A percentile compares a stretch with the other conserved stretches of the same genome.
Evolutionary conservation across 1,139 yeast species (phyloP).

Genomic region (Kluyveromyces marxianus): DNA sequence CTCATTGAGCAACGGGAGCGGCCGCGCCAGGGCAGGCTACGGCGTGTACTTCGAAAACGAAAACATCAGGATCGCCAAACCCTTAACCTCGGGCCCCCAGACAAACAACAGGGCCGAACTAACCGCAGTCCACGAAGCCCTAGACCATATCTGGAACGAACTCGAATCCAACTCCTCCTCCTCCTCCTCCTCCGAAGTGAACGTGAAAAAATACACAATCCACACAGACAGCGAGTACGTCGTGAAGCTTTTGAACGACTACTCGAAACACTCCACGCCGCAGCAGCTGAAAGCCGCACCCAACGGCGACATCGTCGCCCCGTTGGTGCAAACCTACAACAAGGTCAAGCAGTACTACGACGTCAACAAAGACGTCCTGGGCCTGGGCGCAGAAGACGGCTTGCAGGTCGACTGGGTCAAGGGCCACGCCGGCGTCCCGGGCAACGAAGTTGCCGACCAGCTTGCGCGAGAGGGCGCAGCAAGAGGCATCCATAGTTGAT

Average conservation of each 20-base stretch:
- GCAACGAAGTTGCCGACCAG: constrained; percentile 72
- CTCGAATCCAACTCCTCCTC: constrained; percentile 18
- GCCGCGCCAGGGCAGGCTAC: constrained; percentile 49
- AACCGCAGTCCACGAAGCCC: constrained; percentile 53
- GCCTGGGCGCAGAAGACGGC: constrained; percentile 44
- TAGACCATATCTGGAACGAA: constrained; percentile 33
- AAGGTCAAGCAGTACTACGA: constrained; percentile 28
- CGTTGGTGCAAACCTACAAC: constrained; percentile 22
- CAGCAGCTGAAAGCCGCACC: constrained; percentile 23
- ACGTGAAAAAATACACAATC: constrained; percentile 32
- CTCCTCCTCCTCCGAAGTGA: constrained; percentile 15
- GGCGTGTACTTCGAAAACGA: constrained; percentile 60
- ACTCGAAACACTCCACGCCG: constrained; percentile 28
- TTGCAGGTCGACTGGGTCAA: constrained; percentile 55
- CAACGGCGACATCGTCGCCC: constrained; percentile 24
- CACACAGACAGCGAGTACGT: constrained; percentile 53
- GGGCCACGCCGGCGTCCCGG: constrained; percentile 52
- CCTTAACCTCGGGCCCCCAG: constrained; percentile 41
- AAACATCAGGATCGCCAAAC: constrained; percentile 14
- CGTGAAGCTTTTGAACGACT: constrained; percentile 40
- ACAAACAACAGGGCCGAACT: constrained; percentile 84
- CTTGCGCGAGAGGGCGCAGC: constrained; percentile 62
- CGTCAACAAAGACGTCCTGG: constrained; percentile 20
- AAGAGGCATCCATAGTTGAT: too few relatives aligned
- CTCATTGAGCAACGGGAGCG: constrained; percentile 45